Evolutionary conservation across 176 grass and related monocot genomes (phyloP).

Genomic region (Oryza rufipogon): DNA sequence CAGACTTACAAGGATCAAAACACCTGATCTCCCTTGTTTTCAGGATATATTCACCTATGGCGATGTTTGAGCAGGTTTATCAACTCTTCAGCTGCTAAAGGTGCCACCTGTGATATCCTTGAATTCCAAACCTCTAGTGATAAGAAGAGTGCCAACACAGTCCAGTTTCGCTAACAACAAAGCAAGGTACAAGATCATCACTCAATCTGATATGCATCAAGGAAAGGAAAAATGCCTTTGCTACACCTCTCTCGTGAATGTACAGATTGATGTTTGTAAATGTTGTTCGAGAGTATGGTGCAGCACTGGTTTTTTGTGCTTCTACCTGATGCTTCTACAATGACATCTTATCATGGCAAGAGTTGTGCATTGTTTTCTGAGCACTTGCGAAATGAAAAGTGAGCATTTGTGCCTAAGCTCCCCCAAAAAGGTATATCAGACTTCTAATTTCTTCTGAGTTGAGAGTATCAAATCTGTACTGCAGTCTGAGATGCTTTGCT

Average conservation of each 20-base stretch:
- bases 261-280: conserved; percentile 19
- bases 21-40: conserved; percentile 17
- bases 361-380: neutral
- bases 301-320: neutral
- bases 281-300: neutral
- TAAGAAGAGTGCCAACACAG: neutral
- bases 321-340: neutral
- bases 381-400: neutral
- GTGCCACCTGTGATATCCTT: neutral
- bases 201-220: neutral
- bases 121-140: neutral
- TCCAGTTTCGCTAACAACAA: neutral
- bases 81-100: neutral
- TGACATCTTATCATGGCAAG: neutral
- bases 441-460: too few relatives aligned
- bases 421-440: too few relatives aligned
- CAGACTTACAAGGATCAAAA: conserved; percentile 50
- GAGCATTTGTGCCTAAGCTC: neutral
- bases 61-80: conserved; percentile 3
- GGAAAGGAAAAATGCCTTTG: neutral
- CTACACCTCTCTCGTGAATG: conserved; percentile 10
- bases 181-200: neutral
- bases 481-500: neutral
- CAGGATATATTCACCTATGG: conserved; percentile 25
- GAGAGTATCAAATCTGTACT: too few relatives aligned